Evolutionary conservation across 116 monocot genomes (phyloP).

Genomic region (Cymodocea nodosa): DNA sequence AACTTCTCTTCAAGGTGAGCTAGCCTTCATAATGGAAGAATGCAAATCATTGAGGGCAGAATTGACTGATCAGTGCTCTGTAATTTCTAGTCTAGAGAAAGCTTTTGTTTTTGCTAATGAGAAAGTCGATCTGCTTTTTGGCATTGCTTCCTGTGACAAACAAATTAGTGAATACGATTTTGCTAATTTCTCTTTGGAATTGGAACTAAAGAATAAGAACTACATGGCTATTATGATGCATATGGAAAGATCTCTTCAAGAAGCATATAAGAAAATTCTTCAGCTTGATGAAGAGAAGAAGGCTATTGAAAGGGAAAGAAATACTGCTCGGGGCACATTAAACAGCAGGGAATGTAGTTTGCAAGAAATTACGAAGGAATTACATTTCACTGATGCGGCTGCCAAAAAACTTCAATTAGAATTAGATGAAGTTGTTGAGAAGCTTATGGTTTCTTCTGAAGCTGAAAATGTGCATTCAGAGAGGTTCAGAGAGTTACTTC

Average conservation of each 20-base stretch:
- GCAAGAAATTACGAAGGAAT: slow-evolving; percentile 31
- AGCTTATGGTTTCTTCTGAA: slow-evolving; percentile 38
- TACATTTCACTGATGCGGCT: slow-evolving; percentile 35
- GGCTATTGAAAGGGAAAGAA: slow-evolving; percentile 33
- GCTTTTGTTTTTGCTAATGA: slow-evolving; percentile 22
- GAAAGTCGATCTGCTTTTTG: slow-evolving; percentile 27
- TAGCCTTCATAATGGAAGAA: slow-evolving; percentile 20
- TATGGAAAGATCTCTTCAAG: slow-evolving; percentile 24
- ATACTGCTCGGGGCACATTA: slow-evolving; percentile 11
- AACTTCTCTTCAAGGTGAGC: slow-evolving; percentile 27
- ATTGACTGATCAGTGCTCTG: slow-evolving; percentile 19
- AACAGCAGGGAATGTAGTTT: slow-evolving; percentile 21
- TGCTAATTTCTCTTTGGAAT: slow-evolving; percentile 13
- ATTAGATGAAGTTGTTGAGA: slow-evolving; percentile 36
- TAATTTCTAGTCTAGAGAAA: slow-evolving; percentile 34
- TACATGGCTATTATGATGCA: slow-evolving; percentile 22
- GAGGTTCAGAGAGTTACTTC: slow-evolving; percentile 29
- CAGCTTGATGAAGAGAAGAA: slow-evolving; percentile 38
- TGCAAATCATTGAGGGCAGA: slow-evolving; percentile 36
- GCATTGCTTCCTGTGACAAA: slow-evolving; percentile 20
- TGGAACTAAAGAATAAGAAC: slow-evolving; percentile 22
- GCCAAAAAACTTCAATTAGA: slow-evolving; percentile 48
- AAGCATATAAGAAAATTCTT: slow-evolving; percentile 16
- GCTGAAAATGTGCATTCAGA: slow-evolving; percentile 27
- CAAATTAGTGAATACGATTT: slow-evolving; percentile 17